These are phyloP conservation scores for Neurospora africana DNA, from an alignment of 495 filamentous ascomycete species.

Conservation along the genomic window DNA sequence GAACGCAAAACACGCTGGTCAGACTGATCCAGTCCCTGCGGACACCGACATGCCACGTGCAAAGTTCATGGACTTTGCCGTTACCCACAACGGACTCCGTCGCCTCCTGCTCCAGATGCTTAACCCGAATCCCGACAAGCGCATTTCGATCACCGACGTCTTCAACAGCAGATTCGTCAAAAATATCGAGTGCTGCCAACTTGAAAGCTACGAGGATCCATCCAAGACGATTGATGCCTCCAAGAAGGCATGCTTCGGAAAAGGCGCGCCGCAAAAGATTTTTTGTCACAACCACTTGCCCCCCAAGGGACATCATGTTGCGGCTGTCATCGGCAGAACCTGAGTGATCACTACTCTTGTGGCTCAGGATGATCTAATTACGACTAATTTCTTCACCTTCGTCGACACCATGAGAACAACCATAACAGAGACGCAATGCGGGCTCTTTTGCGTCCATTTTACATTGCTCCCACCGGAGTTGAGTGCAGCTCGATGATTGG, in stretches of 20 bases:
- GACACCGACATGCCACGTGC: slow-evolving; percentile 44
- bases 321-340: neutral
- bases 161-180: slow-evolving; percentile 54
- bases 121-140: slow-evolving; percentile 56
- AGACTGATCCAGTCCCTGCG: slow-evolving; percentile 32
- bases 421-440: neutral
- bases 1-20: slow-evolving; percentile 39
- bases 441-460: neutral
- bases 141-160: slow-evolving; percentile 52
- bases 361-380: neutral
- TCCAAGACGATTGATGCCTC: slow-evolving; percentile 37
- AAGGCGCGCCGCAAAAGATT: slow-evolving; percentile 29
- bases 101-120: slow-evolving; percentile 65
- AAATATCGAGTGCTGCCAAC: slow-evolving; percentile 60
- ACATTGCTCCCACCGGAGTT: neutral
- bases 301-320: slow-evolving; percentile 20
- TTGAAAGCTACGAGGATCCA: slow-evolving; percentile 48
- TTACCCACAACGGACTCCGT: slow-evolving; percentile 44
- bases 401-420: neutral
- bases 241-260: slow-evolving; percentile 35
- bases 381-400: neutral
- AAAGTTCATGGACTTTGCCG: slow-evolving; percentile 35
- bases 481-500: neutral
- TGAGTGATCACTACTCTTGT: neutral
- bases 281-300: slow-evolving; percentile 42